Conservation (phyloP, 164 flowering plant species). For the Stephania cephalantha region DNA sequence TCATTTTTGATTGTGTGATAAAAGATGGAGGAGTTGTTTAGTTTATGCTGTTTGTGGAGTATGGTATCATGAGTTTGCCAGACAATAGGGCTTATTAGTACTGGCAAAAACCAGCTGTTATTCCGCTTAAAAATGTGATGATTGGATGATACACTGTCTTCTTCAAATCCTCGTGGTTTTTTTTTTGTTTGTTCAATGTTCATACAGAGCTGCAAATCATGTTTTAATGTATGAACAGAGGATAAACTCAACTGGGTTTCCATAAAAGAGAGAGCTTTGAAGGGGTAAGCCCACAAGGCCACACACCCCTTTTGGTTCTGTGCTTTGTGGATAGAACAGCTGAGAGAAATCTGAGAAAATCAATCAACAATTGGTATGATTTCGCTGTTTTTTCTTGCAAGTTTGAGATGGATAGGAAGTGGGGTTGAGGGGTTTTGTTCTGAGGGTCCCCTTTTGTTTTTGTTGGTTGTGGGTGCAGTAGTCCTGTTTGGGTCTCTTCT, state of each 20-base stretch:
- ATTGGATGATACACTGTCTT: background rate
- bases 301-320: background rate
- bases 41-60: background rate
- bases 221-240: too few species aligned
- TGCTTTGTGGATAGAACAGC: background rate
- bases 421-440: background rate
- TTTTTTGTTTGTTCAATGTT: background rate
- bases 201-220: background rate
- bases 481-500: background rate
- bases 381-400: background rate
- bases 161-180: background rate
- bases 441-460: background rate
- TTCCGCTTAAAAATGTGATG: conserved; percentile 5
- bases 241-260: too few species aligned
- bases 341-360: background rate
- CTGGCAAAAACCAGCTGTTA: background rate
- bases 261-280: background rate
- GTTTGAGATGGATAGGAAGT: background rate
- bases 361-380: conserved; percentile 2
- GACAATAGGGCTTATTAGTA: background rate
- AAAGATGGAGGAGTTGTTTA: background rate
- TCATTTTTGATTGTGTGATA: background rate
- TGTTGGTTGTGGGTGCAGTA: background rate
- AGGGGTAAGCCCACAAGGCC: background rate
- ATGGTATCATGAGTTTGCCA: background rate